Conservation (phyloP, 306 rosid genomes). For the Ziziphus jujuba region DNA sequence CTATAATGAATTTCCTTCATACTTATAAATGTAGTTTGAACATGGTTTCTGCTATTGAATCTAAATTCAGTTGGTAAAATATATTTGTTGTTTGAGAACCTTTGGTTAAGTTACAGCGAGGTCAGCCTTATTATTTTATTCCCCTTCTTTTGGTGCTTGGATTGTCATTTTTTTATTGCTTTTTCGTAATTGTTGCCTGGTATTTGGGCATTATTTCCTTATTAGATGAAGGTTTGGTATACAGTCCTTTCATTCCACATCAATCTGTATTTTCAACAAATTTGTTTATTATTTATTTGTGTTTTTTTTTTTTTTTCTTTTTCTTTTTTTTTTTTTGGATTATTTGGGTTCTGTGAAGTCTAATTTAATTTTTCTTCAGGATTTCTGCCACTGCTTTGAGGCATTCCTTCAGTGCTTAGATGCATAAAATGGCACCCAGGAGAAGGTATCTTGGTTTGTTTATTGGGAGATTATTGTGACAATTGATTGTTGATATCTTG, state of each 20-base stretch:
- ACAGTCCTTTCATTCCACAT: slow-evolving; percentile 23
- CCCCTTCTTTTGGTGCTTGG: neutral
- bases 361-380: slow-evolving; percentile 95
- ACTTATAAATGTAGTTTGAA: slow-evolving; percentile 58
- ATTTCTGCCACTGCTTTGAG: slow-evolving; percentile 71
- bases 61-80: slow-evolving; percentile 12
- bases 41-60: slow-evolving; percentile 44
- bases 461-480: slow-evolving; percentile 73
- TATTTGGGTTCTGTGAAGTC: slow-evolving; percentile 67
- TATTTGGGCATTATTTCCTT: slow-evolving; percentile 18
- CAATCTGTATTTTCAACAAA: neutral
- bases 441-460: slow-evolving; percentile 99
- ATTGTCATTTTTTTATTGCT: slow-evolving; percentile 3
- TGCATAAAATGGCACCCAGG: slow-evolving; percentile 87
- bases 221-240: slow-evolving; percentile 20
- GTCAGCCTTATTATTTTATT: slow-evolving; percentile 1
- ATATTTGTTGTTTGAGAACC: slow-evolving; percentile 24
- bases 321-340: slow-evolving; percentile 30
- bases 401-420: slow-evolving; percentile 88
- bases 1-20: slow-evolving; percentile 24
- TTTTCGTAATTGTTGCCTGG: slow-evolving; percentile 6
- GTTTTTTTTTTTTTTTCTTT: too few relatives aligned
- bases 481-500: slow-evolving; percentile 34
- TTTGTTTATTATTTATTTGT: slow-evolving; percentile 14
- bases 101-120: slow-evolving; percentile 20